These are phyloP conservation scores for Delphinella strobiligena DNA, from an alignment of 2,329 filamentous ascomycete genomes.

Conservation along the genomic window DNA sequence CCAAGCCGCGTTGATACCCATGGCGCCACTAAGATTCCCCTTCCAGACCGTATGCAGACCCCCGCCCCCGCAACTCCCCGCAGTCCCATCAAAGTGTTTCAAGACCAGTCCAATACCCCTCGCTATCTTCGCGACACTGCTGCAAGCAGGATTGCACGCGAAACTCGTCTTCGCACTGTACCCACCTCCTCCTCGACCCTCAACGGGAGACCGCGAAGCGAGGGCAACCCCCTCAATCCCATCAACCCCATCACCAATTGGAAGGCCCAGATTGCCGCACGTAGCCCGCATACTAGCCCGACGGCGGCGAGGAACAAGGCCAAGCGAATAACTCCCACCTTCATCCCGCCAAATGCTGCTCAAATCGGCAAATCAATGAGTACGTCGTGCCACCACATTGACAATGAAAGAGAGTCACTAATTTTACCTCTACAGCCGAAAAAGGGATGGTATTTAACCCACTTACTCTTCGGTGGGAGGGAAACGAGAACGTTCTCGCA, in stretches of 20 bases:
- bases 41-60: slow-evolving; percentile 33
- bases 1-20: slow-evolving; percentile 32
- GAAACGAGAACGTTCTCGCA: slow-evolving; percentile 76
- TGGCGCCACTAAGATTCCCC: slow-evolving; percentile 13
- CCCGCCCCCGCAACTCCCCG: slow-evolving; percentile 41
- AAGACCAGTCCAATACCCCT: slow-evolving; percentile 38
- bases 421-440: no score
- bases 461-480: slow-evolving; percentile 78
- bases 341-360: slow-evolving; percentile 9
- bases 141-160: slow-evolving; percentile 52
- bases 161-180: slow-evolving; percentile 40
- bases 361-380: slow-evolving; percentile 9
- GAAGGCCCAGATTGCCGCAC: slow-evolving; percentile 42
- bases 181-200: slow-evolving; percentile 16
- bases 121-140: slow-evolving; percentile 56
- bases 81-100: slow-evolving; percentile 34
- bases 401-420: slow-evolving; percentile 4
- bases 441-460: slow-evolving; percentile 98
- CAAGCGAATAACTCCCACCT: slow-evolving; percentile 50
- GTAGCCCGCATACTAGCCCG: slow-evolving; percentile 39
- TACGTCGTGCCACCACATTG: no score
- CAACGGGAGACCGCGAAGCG: slow-evolving; percentile 4
- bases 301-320: slow-evolving; percentile 36
- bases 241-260: slow-evolving; percentile 39
- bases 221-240: slow-evolving; percentile 5